Percentiles rank a stretch among this genome's conserved stretches.
phyloP scores from a whole-genome alignment of 805 yeast species.

The Candida nonsorbophila region DNA sequence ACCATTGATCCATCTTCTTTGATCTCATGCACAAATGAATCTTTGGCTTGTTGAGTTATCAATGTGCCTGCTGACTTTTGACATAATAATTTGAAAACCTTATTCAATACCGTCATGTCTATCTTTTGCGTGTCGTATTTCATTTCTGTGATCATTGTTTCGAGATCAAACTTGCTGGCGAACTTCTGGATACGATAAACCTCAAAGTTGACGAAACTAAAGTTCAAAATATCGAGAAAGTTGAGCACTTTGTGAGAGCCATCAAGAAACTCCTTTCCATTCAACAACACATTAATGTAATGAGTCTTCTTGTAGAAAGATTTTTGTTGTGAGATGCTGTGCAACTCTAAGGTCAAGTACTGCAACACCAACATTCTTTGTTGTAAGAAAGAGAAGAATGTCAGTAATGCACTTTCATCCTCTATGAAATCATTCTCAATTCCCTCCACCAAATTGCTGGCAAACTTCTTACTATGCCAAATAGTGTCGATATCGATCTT shows the following conservation, averaged over 20 bases:
- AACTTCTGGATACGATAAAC: slow-evolving; percentile 28
- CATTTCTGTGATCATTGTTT: slow-evolving; percentile 31
- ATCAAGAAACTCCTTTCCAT: slow-evolving; percentile 41
- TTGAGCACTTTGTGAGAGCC: slow-evolving; percentile 66
- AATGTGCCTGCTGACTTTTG: slow-evolving; percentile 11
- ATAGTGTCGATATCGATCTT: slow-evolving; percentile 47
- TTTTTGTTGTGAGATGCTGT: slow-evolving; percentile 38
- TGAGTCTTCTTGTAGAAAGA: slow-evolving; percentile 47
- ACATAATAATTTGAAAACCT: slow-evolving; percentile 16
- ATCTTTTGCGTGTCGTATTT: slow-evolving; percentile 27
- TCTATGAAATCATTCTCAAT: slow-evolving; percentile 25
- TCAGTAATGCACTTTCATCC: slow-evolving; percentile 35
- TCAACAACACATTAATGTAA: slow-evolving; percentile 51
- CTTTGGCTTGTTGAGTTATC: slow-evolving; percentile 13
- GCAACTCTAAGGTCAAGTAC: slow-evolving; percentile 69
- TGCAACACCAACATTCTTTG: slow-evolving; percentile 60
- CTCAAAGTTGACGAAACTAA: slow-evolving; percentile 42
- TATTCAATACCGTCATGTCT: slow-evolving; percentile 32
- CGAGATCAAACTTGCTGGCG: slow-evolving; percentile 21
- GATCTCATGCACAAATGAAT: slow-evolving; percentile 19
- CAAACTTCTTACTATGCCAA: slow-evolving; percentile 49
- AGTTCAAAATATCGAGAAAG: slow-evolving; percentile 67
- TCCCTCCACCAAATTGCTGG: slow-evolving; percentile 29
- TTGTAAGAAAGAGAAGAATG: slow-evolving; percentile 56
- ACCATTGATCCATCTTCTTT: slow-evolving; percentile 21